These are phyloP conservation scores for Ustanciosporium gigantosporum DNA, from an alignment of 1,284 basidiomycete genomes.

Conservation along the genomic window DNA sequence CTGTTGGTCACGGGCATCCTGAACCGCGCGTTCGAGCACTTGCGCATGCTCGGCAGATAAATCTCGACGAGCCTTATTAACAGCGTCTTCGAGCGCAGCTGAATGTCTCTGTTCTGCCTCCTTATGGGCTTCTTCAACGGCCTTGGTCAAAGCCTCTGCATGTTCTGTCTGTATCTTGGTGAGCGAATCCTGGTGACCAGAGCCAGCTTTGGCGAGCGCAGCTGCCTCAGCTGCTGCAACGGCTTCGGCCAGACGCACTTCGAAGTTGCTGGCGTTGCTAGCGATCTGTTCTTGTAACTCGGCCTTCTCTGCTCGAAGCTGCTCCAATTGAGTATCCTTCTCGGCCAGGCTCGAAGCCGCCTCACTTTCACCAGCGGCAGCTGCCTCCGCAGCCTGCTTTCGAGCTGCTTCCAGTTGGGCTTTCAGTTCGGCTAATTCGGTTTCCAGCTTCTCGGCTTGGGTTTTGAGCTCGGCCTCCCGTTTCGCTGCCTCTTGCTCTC, in stretches of 20 bases:
- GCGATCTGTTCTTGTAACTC: conserved; percentile 8
- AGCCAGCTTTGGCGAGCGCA: conserved; percentile 12
- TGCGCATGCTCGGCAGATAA: conserved; percentile 20
- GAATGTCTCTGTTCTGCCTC: conserved; percentile 28
- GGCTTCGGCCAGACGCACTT: conserved; percentile 25
- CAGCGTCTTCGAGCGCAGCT: conserved; percentile 24
- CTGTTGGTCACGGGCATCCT: conserved; percentile 16
- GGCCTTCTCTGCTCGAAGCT: conserved; percentile 2
- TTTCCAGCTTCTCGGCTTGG: conserved; percentile 15
- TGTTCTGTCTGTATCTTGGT: background rate
- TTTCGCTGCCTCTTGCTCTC: conserved; percentile 14
- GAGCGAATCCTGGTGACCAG: conserved; percentile 11
- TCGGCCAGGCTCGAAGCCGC: conserved; percentile 14
- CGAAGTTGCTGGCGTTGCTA: conserved; percentile 8
- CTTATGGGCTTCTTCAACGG: conserved; percentile 10
- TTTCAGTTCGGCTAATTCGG: conserved; percentile 13
- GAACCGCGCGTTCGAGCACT: conserved; percentile 15
- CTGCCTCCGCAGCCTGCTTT: conserved; percentile 11
- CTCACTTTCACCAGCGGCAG: conserved; percentile 13
- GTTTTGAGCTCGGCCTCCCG: conserved; percentile 5
- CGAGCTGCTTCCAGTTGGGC: conserved; percentile 11
- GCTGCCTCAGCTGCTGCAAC: conserved; percentile 37
- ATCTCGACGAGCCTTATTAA: conserved; percentile 22
- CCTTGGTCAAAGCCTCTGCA: conserved; percentile 1
- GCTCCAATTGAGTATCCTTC: conserved; percentile 25